A percentile compares a stretch with the other conserved stretches of the same genome.
phyloP scores from a whole-genome alignment of 192 early-diverging fungal species.

The Entomortierella parvispora region DNA sequence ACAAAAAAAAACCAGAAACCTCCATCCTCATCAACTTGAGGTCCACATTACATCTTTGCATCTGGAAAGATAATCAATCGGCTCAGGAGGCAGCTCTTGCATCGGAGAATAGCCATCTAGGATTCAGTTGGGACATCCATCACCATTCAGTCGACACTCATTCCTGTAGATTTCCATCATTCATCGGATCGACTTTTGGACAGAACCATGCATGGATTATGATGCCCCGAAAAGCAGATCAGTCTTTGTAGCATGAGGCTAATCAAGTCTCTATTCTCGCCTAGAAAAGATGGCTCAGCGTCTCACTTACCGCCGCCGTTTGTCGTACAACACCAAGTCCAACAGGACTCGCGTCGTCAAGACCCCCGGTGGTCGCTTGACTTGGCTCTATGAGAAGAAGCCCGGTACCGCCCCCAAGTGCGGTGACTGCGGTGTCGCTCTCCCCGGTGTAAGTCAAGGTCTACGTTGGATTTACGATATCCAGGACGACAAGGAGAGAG shows the following conservation, averaged over 20 bases:
- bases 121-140: too few relatives aligned
- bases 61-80: too few relatives aligned
- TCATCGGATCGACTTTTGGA: too few relatives aligned
- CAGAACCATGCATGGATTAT: not conserved
- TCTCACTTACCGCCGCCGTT: conserved; percentile 85
- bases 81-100: too few relatives aligned
- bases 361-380: conserved; percentile 94
- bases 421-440: conserved; percentile 94
- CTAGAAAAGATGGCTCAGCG: conserved; percentile 89
- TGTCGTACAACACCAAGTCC: conserved; percentile 93
- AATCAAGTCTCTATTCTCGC: not conserved
- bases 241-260: not conserved
- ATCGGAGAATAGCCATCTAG: too few relatives aligned
- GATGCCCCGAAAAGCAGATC: not conserved
- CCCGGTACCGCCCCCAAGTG: conserved; percentile 91
- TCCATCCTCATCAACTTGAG: too few relatives aligned
- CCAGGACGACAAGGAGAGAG: conserved; percentile 1
- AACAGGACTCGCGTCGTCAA: conserved; percentile 88
- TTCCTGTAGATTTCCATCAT: too few relatives aligned
- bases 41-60: too few relatives aligned
- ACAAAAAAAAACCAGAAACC: too few relatives aligned
- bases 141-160: too few relatives aligned
- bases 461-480: too few relatives aligned
- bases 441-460: conserved; percentile 87
- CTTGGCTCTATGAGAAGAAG: conserved; percentile 93